Base-by-base conservation (phyloP, 2,329 filamentous ascomycete species). In the Spiromastix sp. region DNA sequence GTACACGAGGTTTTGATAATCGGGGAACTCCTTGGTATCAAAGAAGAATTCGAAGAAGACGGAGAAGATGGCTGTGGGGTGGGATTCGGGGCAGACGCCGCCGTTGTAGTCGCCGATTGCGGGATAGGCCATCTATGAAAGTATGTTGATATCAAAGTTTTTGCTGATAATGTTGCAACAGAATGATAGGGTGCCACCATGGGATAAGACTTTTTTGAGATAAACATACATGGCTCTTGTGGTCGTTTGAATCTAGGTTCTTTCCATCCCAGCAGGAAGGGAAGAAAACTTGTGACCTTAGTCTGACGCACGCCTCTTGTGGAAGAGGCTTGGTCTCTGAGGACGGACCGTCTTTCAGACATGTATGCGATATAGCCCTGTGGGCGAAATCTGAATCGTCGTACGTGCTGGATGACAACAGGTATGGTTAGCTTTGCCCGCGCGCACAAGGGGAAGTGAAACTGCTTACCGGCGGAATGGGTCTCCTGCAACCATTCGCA, bases 261-360 rank as follows among this genome's bases (percentile, higher is more conserved):
- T 48, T 44, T 7, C 56, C 56, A 42, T 59, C 52, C 56, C 56
- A 59, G 42, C 57, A 60, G 10, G 55, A 56, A 4, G 56, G 57
- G 31, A 60, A 55, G 41, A 57, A 59, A 13, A 59, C 48, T 34
- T 59, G 54, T 15, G 52, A 50, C 30, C 57, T 50, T 30, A 60
- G 43, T 12, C 36, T 39, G 15, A 37, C 30, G 26, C 46, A 49
- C 7, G 38, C 19, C 19, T 42, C 68, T 51, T 78, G 69, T 18
- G 83, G 83, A 54, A 91, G 81, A n/a, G 74, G 56, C n/a, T 60
- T 58, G 2, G 63, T 69, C 35, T 76, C 67, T 3, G 57, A 57
- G 8, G 56, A 54, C 8, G 64, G 59, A 28, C 51, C 56, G 32
- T 68, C 64, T 36, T 64, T 63, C 8, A 79, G 60, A 45, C 77